Percentiles rank a stretch among this genome's conserved stretches.
These are phyloP conservation scores for Stromatinia cepivora DNA, from an alignment of 2,329 filamentous ascomycete species.

Conservation along the genomic window DNA sequence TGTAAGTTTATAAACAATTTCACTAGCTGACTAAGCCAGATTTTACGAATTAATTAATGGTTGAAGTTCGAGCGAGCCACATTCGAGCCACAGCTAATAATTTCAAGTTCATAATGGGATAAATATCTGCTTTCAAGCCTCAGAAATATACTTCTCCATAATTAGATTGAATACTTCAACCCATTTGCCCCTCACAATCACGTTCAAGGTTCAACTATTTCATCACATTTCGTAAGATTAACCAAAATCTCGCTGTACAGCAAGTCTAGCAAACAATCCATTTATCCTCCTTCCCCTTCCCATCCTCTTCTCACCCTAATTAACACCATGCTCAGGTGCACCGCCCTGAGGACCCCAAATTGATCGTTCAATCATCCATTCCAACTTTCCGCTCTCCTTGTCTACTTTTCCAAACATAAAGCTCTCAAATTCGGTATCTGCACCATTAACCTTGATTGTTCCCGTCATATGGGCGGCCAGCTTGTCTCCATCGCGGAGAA, in stretches of 20 bases:
- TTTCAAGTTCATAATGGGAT: too few relatives aligned
- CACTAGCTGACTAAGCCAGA: neutral
- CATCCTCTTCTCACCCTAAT: neutral
- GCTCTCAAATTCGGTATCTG: constrained; percentile 5
- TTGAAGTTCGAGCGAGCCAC: neutral
- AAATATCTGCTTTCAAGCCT: neutral
- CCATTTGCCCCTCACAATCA: too few relatives aligned
- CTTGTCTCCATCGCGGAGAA: constrained; percentile 7
- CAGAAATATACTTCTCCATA: too few relatives aligned
- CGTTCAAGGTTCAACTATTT: too few relatives aligned
- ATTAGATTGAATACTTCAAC: too few relatives aligned
- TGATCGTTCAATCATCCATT: constrained; percentile 1
- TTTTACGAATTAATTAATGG: neutral
- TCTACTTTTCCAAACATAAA: constrained; percentile 16
- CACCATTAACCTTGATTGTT: neutral
- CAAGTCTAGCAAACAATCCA: neutral
- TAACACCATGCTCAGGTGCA: constrained; percentile 8
- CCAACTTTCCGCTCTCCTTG: constrained; percentile 6
- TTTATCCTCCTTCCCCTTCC: neutral
- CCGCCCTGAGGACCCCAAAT: constrained; percentile 10
- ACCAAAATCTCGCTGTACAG: too few relatives aligned
- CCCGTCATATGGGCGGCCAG: constrained; percentile 12
- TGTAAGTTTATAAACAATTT: neutral
- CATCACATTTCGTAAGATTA: too few relatives aligned
- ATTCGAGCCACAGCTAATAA: too few relatives aligned